Evolutionary conservation across 768 basidiomycete genomes (phyloP).

Genomic region (Tremella mesenterica): DNA sequence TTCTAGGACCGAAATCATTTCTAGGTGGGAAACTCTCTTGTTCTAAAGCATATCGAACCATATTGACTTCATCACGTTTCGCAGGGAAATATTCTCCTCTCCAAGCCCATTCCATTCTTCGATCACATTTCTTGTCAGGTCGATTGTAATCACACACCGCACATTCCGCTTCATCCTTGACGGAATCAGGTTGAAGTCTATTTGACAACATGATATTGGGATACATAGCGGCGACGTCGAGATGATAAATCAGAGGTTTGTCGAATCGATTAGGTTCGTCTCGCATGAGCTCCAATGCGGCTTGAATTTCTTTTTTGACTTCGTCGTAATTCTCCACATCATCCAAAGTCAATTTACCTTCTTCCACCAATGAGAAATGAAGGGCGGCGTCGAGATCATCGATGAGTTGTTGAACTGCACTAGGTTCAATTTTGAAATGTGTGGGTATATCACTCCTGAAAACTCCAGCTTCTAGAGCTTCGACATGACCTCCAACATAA

Average conservation of each 20-base stretch:
- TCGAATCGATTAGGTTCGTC: conserved; percentile 82
- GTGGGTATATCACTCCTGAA: conserved; percentile 92
- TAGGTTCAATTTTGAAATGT: conserved; percentile 88
- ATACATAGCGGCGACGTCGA: conserved; percentile 99
- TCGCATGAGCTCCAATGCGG: conserved; percentile 75
- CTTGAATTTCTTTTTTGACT: conserved; percentile 68
- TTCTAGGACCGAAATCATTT: conserved; percentile 60
- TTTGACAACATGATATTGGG: conserved; percentile 99
- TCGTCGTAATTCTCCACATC: conserved; percentile 91
- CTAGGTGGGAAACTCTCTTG: conserved; percentile 85
- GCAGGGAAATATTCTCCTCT: conserved; percentile 97
- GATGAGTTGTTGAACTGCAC: conserved; percentile 82
- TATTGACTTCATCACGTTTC: conserved; percentile 93
- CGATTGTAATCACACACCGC: conserved; percentile 98
- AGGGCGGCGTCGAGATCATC: conserved; percentile 88
- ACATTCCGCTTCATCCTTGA: conserved; percentile 91
- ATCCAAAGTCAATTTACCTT: conserved; percentile 64
- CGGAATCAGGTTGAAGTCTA: conserved; percentile 93
- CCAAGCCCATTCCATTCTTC: conserved; percentile 96
- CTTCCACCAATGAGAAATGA: conserved; percentile 76
- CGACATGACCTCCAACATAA: conserved; percentile 97
- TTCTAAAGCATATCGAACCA: conserved; percentile 94
- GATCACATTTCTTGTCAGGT: conserved; percentile 88
- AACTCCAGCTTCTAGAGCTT: conserved; percentile 95
- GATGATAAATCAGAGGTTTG: conserved; percentile 91